These are phyloP conservation scores for Neoscytalidium dimidiatum DNA, from an alignment of 2,329 filamentous ascomycete genomes.

Conservation along the genomic window DNA sequence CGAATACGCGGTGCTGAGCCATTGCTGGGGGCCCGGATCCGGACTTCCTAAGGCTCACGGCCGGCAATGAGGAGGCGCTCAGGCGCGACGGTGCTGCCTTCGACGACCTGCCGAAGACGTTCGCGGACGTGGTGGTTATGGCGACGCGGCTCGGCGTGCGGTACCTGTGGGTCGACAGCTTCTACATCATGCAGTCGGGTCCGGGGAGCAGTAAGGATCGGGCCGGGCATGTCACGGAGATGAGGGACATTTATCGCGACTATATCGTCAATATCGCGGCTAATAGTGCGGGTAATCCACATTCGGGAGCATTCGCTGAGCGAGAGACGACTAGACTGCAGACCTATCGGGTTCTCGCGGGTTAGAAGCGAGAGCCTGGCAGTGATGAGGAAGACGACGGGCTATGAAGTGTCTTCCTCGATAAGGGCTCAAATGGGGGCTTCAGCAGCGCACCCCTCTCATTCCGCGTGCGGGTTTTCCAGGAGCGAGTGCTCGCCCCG, in stretches of 20 bases:
- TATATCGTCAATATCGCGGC: conserved; percentile 8
- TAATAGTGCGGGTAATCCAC: background rate
- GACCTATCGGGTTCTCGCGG: background rate
- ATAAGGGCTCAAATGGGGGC: background rate
- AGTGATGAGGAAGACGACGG: background rate
- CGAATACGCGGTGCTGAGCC: conserved; percentile 21
- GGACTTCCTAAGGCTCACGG: background rate
- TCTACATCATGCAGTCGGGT: conserved; percentile 22
- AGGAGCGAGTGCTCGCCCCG: conserved; percentile 16
- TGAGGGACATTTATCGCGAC: conserved; percentile 6
- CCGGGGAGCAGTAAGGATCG: conserved; percentile 5
- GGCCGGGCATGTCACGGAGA: conserved; percentile 6
- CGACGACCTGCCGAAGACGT: background rate
- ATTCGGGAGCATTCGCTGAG: background rate
- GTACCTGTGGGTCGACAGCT: conserved; percentile 21
- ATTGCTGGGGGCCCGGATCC: conserved; percentile 22
- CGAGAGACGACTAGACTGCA: background rate
- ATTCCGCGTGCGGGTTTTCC: conserved; percentile 7
- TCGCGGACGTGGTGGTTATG: background rate
- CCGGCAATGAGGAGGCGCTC: too few species aligned
- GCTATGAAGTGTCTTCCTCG: background rate
- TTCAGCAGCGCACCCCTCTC: background rate
- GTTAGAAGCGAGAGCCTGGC: background rate
- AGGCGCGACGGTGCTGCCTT: background rate
- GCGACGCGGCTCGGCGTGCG: background rate